Base-by-base conservation (phyloP, 768 basidiomycete species). In the Guyanaporus albipodus region DNA sequence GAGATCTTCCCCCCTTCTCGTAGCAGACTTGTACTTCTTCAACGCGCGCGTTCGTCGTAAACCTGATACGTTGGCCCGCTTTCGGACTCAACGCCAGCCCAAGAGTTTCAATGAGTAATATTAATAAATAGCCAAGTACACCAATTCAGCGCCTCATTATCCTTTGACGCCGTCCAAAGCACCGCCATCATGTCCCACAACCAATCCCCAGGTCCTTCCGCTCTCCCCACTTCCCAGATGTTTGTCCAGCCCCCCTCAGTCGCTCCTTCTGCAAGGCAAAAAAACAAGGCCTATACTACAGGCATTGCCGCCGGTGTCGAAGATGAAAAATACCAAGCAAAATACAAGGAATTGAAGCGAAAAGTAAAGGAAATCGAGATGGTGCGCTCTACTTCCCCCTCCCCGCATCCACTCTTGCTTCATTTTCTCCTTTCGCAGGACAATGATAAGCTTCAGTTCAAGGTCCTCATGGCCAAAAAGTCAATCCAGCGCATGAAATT, bases 321-420 rank as follows among this genome's bases (percentile, higher is more conserved):
- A 62, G 89, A 91, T 67, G 79, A 79, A 61, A 91, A 89, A 68
- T 92, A 91, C 64, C 85, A 87, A 49, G 77, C 80, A 60, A 91
- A 91, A 69, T 92, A 91, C 72, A 88, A 82, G 66, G 89, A 92
- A 48, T 73, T 92, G 53, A 91, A 88, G 67, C 78, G 83, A 68
- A 91, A 90, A 70, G 88, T 91, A 48, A 85, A 82, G 63, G 88
- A 91, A 67, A 86, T 91, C 53, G 90, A 92, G 70, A 67, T 74
- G 26, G 90, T 89, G 50, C 57, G 85, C 78, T 56, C 8, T 34
- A 15, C 33, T 28, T 23, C 27, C 28, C 17, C 19, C 21, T 32
- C 17, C 19, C 21, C 38, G 33, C 31, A 12, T 38, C 37, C 49
- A 29, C 42, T 44, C 29, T 38, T 42, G 54, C 27, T 46, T 17